Conservation (phyloP, 106 monocot species). For the Hemerocallis citrina region DNA sequence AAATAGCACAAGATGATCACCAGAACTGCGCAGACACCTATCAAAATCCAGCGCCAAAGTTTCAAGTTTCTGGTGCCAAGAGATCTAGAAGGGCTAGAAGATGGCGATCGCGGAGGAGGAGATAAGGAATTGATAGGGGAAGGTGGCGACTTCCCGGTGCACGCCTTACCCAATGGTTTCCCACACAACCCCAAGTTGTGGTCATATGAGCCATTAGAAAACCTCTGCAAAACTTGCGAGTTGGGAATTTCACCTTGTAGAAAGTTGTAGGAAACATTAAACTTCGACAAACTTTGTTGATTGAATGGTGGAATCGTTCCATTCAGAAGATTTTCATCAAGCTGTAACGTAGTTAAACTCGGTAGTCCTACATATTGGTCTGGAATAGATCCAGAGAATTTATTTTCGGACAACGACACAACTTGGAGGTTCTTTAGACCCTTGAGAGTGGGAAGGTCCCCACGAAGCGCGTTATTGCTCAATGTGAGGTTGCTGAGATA, state of each 20-base stretch:
- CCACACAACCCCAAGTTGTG: slow-evolving; percentile 41
- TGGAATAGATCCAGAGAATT: slow-evolving; percentile 44
- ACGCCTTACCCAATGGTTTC: slow-evolving; percentile 7
- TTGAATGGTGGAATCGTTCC: slow-evolving; percentile 35
- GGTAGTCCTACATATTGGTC: slow-evolving; percentile 8
- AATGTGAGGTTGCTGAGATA: slow-evolving; percentile 24
- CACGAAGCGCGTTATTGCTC: slow-evolving; percentile 36
- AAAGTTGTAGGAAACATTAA: slow-evolving; percentile 49
- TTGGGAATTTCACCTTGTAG: slow-evolving; percentile 31
- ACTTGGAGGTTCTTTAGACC: slow-evolving; percentile 18
- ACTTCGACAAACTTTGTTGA: slow-evolving; percentile 15
- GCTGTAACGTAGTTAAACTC: slow-evolving; percentile 19
- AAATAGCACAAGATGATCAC: slow-evolving; percentile 1
- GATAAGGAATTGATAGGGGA: background rate
- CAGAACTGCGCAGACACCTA: slow-evolving; percentile 5
- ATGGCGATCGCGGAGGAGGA: no score
- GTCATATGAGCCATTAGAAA: slow-evolving; percentile 22
- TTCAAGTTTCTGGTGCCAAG: background rate
- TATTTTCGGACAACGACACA: slow-evolving; percentile 31
- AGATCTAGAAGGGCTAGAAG: background rate
- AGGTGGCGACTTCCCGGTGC: no score
- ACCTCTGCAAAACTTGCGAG: slow-evolving; percentile 21
- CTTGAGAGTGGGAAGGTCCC: slow-evolving; percentile 26
- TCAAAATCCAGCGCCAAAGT: slow-evolving; percentile 4
- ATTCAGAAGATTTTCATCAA: slow-evolving; percentile 45